Percentiles rank a stretch among this genome's conserved stretches.
Conservation (phyloP, 257 asterid genomes). For the Leptodermis oblonga region DNA sequence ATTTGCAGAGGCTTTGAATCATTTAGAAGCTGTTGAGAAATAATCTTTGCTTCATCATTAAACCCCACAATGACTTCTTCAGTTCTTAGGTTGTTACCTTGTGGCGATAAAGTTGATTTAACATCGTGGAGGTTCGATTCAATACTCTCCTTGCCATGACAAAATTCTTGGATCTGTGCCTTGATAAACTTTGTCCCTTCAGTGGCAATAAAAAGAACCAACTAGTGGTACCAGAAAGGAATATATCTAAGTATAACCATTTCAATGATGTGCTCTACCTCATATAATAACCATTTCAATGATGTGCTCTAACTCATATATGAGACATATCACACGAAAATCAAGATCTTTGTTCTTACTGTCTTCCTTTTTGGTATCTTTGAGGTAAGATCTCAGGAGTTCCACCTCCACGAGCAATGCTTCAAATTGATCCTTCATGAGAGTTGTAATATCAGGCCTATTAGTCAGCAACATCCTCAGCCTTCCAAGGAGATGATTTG, state of each 20-base stretch:
- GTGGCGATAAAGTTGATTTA: neutral
- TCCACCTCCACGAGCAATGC: neutral
- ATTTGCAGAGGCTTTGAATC: neutral
- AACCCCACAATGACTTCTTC: neutral
- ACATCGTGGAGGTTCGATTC: neutral
- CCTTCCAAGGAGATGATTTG: conserved; percentile 2
- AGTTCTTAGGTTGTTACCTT: neutral
- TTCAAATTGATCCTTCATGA: neutral
- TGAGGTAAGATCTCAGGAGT: neutral
- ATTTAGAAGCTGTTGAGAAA: neutral
- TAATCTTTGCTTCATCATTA: neutral
- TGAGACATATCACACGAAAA: neutral
- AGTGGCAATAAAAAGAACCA: neutral
- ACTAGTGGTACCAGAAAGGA: neutral
- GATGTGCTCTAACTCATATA: conserved; percentile 11
- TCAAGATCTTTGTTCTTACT: neutral
- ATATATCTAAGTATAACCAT: neutral
- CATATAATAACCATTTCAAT: neutral
- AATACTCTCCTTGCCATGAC: neutral
- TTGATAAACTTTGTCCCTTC: neutral
- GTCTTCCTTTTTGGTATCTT: neutral
- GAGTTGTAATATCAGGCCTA: neutral
- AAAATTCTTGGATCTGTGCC: neutral
- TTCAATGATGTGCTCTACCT: conserved; percentile 11
- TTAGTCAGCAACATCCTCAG: conserved; percentile 2